A percentile compares a stretch with the other conserved stretches of the same genome.
These are phyloP conservation scores for Moniliophthora roreri DNA, from an alignment of 1,284 basidiomycete species.

Conservation along the genomic window DNA sequence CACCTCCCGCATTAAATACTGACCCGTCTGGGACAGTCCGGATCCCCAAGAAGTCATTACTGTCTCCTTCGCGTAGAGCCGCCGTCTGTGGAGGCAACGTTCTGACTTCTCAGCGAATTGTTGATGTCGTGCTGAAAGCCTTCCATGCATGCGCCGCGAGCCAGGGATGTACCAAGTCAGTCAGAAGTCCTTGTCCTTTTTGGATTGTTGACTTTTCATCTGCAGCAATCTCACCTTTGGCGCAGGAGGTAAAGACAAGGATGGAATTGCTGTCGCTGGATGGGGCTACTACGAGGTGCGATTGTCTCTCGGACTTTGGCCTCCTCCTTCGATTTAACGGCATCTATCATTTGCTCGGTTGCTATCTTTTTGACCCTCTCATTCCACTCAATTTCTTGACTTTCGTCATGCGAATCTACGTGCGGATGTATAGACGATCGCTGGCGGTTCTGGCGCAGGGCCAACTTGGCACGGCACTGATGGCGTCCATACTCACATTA, in stretches of 20 bases:
- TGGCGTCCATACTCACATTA: slow-evolving; percentile 74
- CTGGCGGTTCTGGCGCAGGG: slow-evolving; percentile 12
- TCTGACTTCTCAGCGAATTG: slow-evolving; percentile 10
- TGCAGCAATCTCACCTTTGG: slow-evolving; percentile 12
- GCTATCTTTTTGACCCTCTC: slow-evolving; percentile 2
- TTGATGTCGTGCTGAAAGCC: slow-evolving; percentile 12
- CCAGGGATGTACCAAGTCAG: slow-evolving; percentile 7
- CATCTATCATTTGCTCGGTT: neutral
- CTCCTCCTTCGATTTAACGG: neutral
- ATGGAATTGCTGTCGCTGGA: slow-evolving; percentile 2
- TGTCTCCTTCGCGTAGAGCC: slow-evolving; percentile 8
- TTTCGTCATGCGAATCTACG: neutral
- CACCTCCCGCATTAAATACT: neutral
- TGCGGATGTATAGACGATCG: neutral
- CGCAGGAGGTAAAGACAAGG: slow-evolving; percentile 7
- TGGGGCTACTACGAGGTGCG: slow-evolving; percentile 13
- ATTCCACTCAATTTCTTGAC: too few relatives aligned
- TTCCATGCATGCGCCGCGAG: slow-evolving; percentile 10
- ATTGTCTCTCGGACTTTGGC: neutral
- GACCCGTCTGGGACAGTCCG: neutral
- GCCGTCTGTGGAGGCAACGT: slow-evolving; percentile 11
- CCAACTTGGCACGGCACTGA: slow-evolving; percentile 16
- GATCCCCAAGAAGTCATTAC: slow-evolving; percentile 2
- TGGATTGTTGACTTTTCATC: neutral
- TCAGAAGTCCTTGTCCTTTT: neutral